Base-by-base conservation (phyloP, 441 rosid genomes). In the Adansonia rubrostipa region DNA sequence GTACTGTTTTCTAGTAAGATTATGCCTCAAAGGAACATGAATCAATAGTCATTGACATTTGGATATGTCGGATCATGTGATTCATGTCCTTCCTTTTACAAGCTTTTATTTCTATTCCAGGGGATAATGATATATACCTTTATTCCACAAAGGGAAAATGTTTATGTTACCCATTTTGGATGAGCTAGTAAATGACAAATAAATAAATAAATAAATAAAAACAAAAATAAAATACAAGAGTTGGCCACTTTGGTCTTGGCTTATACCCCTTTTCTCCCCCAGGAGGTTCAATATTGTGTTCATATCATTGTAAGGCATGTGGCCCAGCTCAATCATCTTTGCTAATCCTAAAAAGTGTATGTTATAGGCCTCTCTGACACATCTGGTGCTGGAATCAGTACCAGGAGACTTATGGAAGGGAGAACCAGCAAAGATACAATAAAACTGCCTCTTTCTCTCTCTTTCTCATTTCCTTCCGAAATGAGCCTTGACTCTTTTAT, bases 111-210 rank as follows among this genome's bases (percentile, higher is more conserved):
- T 61, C n/a, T 68, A 75, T 80, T 51, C 78, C 7, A 36, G 24
- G 53, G 71, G 62, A 28, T 44, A 79, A 77, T 81, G 71, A 79
- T 81, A 47, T 47, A 11, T 47, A 60, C 42, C 62, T 77, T 10
- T 56, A 28, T 51, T 56, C 62, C 24, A 53, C 33, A 71, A 61
- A 24, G 9, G 47, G 33, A 40, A 66, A 48, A 76, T 64, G 5
- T 14, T 17, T 33, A 11, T 47, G n/a, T 64, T 67, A 47, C 58
- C n/a, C 56, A 63, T 71, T 79, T 74, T 80, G 77, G 78, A 74
- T 9, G 71, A 73, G 58, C 15, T 66, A 75, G 66, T 44, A 78
- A 44, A 78, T 76, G 84, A 76, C 85, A 56, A 56, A 36, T 28
- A n/a, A n/a, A n/a, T n/a, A 28, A 28, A 28, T 28, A 28, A 28